Evolutionary conservation across 495 filamentous ascomycete genomes (phyloP).

Genomic region (Xylaria palmicola): DNA sequence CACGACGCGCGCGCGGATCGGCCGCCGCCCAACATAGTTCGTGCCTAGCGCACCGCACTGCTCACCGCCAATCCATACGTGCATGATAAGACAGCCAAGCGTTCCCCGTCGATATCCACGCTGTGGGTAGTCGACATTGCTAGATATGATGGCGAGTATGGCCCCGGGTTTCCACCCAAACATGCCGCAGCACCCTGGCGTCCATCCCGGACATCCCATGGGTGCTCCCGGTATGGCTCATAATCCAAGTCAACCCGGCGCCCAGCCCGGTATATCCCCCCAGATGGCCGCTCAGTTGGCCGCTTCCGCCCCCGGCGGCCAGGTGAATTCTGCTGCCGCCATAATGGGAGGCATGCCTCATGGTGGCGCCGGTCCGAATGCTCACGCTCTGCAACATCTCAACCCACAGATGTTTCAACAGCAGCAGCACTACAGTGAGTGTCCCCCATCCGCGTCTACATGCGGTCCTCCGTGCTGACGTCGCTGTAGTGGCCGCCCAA

Average conservation of each 20-base stretch:
- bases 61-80: slow-evolving; percentile 19
- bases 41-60: neutral
- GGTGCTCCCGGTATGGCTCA: slow-evolving; percentile 53
- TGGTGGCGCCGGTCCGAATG: slow-evolving; percentile 64
- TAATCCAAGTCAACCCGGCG: slow-evolving; percentile 67
- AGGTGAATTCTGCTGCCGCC: slow-evolving; percentile 73
- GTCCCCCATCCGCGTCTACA: slow-evolving; percentile 25
- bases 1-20: slow-evolving; percentile 1
- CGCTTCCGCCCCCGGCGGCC: slow-evolving; percentile 76
- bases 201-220: slow-evolving; percentile 78
- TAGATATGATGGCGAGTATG: slow-evolving; percentile 68
- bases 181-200: slow-evolving; percentile 70
- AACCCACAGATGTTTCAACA: slow-evolving; percentile 68
- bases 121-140: slow-evolving; percentile 47
- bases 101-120: slow-evolving; percentile 48
- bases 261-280: slow-evolving; percentile 68
- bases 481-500: slow-evolving; percentile 24
- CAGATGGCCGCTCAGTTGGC: slow-evolving; percentile 71
- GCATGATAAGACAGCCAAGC: slow-evolving; percentile 45
- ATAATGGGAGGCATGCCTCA: slow-evolving; percentile 81
- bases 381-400: slow-evolving; percentile 78
- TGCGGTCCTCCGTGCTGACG: too few relatives aligned
- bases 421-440: slow-evolving; percentile 38
- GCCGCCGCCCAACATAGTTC: neutral
- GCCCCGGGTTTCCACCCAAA: slow-evolving; percentile 66